Conservation (phyloP, 1,139 yeast genomes). For the Saccharomycopsis hybrid region DNA sequence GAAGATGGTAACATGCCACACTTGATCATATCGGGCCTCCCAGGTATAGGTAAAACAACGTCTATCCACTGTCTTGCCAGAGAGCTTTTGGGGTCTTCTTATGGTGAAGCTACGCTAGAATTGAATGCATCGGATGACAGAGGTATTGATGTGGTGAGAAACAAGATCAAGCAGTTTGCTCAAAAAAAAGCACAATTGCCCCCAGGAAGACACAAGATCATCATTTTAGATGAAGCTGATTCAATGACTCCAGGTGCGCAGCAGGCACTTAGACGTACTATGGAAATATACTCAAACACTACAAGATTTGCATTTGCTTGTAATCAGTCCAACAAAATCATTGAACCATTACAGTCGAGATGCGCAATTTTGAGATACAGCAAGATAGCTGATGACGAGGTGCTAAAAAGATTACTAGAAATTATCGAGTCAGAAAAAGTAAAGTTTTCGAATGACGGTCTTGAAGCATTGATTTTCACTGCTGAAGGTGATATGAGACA, state of each 20-base stretch:
- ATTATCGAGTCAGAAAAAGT: constrained; percentile 66
- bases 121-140: constrained; percentile 95
- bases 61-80: constrained; percentile 86
- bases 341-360: constrained; percentile 93
- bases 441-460: constrained; percentile 80
- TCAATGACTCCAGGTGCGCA: constrained; percentile 99
- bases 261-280: constrained; percentile 92
- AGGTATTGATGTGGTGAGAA: constrained; percentile 92
- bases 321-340: constrained; percentile 87
- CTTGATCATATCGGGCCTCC: constrained; percentile 86
- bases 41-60: constrained; percentile 97
- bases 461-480: constrained; percentile 89
- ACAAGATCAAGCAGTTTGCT: constrained; percentile 89
- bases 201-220: constrained; percentile 76
- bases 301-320: constrained; percentile 98
- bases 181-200: constrained; percentile 79
- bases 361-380: constrained; percentile 90
- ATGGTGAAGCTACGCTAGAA: constrained; percentile 81
- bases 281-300: constrained; percentile 91
- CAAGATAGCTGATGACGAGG: constrained; percentile 78
- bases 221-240: constrained; percentile 92
- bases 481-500: constrained; percentile 99
- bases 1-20: constrained; percentile 96
- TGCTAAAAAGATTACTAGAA: constrained; percentile 67
- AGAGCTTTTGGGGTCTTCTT: constrained; percentile 69